Conservation (phyloP, 2,329 filamentous ascomycete species). For the Aspergillus sp. region DNA sequence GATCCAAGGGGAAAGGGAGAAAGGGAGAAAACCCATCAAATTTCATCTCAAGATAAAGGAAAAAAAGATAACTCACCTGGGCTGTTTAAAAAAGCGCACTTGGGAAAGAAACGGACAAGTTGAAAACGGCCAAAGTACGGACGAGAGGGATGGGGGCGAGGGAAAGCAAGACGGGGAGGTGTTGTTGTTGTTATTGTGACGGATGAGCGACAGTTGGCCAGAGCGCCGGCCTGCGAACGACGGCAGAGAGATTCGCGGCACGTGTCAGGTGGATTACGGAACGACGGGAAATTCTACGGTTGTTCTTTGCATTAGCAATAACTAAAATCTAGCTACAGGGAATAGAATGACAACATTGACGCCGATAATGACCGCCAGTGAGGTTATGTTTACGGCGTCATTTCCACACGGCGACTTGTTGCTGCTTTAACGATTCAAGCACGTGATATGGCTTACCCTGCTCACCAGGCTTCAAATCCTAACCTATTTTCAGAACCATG, state of each 20-base stretch:
- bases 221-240: constrained; percentile 9
- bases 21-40: not conserved
- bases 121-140: constrained; percentile 15
- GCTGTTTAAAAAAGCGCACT: constrained; percentile 12
- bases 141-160: constrained; percentile 10
- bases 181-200: constrained; percentile 12
- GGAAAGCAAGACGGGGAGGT: constrained; percentile 12
- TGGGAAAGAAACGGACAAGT: constrained; percentile 7
- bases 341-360: no score
- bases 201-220: constrained; percentile 23
- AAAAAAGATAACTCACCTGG: not conserved
- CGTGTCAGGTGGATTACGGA: not conserved
- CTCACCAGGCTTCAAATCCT: no score
- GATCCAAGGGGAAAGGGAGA: constrained; percentile 1
- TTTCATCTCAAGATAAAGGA: not conserved
- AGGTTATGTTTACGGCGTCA: no score
- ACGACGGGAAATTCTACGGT: no score
- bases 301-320: no score
- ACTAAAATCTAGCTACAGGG: no score
- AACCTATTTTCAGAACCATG: no score
- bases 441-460: no score
- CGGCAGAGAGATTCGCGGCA: constrained; percentile 2
- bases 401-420: no score
- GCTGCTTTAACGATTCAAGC: no score
- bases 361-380: no score